Conservation (phyloP, 257 asterid species). For the Cordia subcordata region DNA sequence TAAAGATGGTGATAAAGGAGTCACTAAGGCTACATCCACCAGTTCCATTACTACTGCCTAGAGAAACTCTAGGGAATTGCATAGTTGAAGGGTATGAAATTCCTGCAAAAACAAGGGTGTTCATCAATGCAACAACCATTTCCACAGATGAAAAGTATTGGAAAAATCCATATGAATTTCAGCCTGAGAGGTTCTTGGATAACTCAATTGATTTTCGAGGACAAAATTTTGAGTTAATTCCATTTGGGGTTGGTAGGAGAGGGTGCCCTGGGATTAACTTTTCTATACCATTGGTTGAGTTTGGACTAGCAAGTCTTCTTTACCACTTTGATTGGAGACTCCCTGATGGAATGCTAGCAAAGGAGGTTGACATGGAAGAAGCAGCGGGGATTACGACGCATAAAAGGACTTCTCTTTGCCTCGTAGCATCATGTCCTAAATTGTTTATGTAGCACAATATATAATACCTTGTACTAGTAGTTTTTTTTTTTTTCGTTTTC, state of each 20-base stretch:
- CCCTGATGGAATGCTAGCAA: conserved; percentile 21
- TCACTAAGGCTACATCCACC: conserved; percentile 25
- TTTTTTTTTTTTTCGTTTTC: no score
- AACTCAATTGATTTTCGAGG: no score
- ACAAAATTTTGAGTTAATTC: no score
- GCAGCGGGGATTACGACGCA: conserved; percentile 34
- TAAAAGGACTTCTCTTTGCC: conserved; percentile 39
- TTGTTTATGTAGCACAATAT: no score
- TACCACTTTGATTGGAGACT: conserved; percentile 36
- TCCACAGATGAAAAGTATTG: conserved; percentile 26
- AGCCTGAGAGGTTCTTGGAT: conserved; percentile 37
- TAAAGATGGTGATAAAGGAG: no score
- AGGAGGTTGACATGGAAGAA: conserved; percentile 49
- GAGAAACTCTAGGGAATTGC: conserved; percentile 16
- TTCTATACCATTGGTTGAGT: conserved; percentile 33
- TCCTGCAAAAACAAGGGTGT: conserved; percentile 35
- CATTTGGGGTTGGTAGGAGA: no score
- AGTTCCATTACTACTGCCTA: conserved; percentile 17
- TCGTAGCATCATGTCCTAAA: background rate
- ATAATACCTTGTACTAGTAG: no score
- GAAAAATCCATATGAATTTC: conserved; percentile 27
- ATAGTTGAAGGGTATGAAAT: conserved; percentile 7
- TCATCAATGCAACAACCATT: conserved; percentile 30
- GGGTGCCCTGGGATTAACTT: conserved; percentile 48
- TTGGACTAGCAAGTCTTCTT: conserved; percentile 40